Evolutionary conservation across 768 basidiomycete genomes (phyloP).

Genomic region (Mycena haematopus): DNA sequence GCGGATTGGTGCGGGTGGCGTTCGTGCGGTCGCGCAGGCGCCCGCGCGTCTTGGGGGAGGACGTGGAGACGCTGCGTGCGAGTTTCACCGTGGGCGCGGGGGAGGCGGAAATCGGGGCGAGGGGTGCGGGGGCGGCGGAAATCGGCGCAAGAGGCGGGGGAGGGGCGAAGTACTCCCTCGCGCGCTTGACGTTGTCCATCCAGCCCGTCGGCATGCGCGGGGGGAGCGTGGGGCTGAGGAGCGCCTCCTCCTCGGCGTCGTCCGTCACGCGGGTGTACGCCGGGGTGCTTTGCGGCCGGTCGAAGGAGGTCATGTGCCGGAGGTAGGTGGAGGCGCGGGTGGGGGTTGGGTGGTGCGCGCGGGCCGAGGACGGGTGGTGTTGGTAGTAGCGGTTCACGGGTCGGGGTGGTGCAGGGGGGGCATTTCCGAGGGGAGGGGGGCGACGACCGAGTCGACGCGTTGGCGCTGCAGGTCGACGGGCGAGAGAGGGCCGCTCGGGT

Average conservation of each 20-base stretch:
- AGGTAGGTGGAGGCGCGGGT: conserved; percentile 72
- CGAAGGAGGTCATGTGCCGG: conserved; percentile 71
- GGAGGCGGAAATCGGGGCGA: conserved; percentile 15
- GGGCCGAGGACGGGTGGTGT: conserved; percentile 40
- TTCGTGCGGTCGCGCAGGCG: conserved; percentile 31
- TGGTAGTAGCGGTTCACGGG: conserved; percentile 35
- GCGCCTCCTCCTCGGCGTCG: conserved; percentile 29
- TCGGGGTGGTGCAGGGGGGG: conserved; percentile 24
- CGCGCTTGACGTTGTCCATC: conserved; percentile 32
- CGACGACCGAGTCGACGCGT: conserved; percentile 20
- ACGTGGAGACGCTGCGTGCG: conserved; percentile 24
- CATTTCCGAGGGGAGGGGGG: conserved; percentile 1
- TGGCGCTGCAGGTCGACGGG: conserved; percentile 21
- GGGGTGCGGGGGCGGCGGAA: no score
- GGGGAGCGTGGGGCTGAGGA: conserved; percentile 22
- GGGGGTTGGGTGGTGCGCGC: conserved; percentile 46
- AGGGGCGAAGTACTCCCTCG: conserved; percentile 30
- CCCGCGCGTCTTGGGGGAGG: conserved; percentile 28
- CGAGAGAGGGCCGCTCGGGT: conserved; percentile 2
- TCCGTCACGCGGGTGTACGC: conserved; percentile 35
- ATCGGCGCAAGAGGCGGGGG: background rate
- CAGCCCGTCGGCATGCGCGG: conserved; percentile 30
- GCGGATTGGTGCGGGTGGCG: no score
- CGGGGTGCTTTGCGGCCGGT: conserved; percentile 37
- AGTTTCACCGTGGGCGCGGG: conserved; percentile 17